Base-by-base conservation (phyloP, 2,329 filamentous ascomycete species). In the Fusarium sp. region DNA sequence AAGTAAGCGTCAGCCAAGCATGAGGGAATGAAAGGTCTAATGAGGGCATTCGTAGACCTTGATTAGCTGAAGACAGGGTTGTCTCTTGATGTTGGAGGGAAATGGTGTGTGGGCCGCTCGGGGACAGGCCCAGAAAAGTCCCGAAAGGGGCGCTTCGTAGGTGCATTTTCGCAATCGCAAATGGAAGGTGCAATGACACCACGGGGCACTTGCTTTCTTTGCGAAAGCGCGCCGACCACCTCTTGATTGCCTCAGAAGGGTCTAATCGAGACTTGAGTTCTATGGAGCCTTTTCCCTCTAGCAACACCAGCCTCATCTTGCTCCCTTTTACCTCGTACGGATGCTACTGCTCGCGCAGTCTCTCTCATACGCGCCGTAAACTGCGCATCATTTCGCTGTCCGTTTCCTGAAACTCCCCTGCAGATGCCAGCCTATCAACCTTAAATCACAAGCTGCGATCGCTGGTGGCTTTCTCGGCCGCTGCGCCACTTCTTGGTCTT, bases 361-460 rank as follows among this genome's bases (percentile, higher is more conserved):
- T 33, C 45, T 45, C 20, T 64, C 16, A 35, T 50, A 37, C 59
- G 50, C 45, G 57, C 35, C 45, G 14, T 65, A 56, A 43, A 52
- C 20, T 54, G 65, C 13, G 20, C 56, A 35, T 39, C 60, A 54
- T 56, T 18, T 52, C 61, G 33, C 14, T 18, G 24, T 29, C 48
- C 52, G 11, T 31, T 43, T 29, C 62, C 70, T 68, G 61, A 65
- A 41, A 61, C 48, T 48, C 67, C 69, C 73, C 70, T 75, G 73
- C 73, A 75, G 61, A 61, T 75, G 72, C 68, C 72, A 70, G 52
- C 71, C 58, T 65, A 56, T 52, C 73, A 75, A 75, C 69, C 73
- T 75, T 75, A 75, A 67, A 71, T 65, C 50, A 31, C 45, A 54
- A 72, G 72, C 50, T 64, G 68, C 65, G 73, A 75, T 76, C 73